Evolutionary conservation across 768 basidiomycete genomes (phyloP).

Genomic region (Serendipita sp.): DNA sequence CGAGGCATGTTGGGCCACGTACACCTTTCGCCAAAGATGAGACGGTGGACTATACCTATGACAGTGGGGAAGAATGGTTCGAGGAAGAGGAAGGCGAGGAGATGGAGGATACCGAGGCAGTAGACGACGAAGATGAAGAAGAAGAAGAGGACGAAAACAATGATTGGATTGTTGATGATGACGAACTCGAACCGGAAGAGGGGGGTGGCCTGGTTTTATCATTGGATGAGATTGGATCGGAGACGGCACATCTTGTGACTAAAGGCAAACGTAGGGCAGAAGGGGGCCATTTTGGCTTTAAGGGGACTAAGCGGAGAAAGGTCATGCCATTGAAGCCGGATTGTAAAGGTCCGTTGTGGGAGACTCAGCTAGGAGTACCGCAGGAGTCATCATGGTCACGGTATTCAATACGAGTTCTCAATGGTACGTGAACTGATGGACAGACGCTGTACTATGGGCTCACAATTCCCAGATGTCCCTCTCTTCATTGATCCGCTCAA

Average conservation of each 20-base stretch:
- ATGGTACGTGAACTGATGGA: too few relatives aligned
- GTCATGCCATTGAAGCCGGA: slow-evolving; percentile 69
- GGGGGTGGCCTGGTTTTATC: slow-evolving; percentile 20
- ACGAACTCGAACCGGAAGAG: slow-evolving; percentile 29
- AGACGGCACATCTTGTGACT: not conserved
- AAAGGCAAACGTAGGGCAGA: not conserved
- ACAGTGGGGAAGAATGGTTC: slow-evolving; percentile 95
- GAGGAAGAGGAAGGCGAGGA: slow-evolving; percentile 69
- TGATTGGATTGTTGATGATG: slow-evolving; percentile 64
- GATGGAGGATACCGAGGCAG: slow-evolving; percentile 35
- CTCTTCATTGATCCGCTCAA: slow-evolving; percentile 65
- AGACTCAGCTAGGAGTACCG: slow-evolving; percentile 48
- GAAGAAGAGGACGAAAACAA: slow-evolving; percentile 59
- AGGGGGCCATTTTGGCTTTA: slow-evolving; percentile 32
- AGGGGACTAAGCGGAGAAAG: slow-evolving; percentile 47
- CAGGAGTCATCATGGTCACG: slow-evolving; percentile 53
- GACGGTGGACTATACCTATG: slow-evolving; percentile 76
- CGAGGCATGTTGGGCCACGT: slow-evolving; percentile 63
- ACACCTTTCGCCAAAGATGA: slow-evolving; percentile 69
- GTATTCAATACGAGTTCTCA: slow-evolving; percentile 69
- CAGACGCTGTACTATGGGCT: too few relatives aligned
- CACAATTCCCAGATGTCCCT: slow-evolving; percentile 47
- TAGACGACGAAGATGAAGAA: slow-evolving; percentile 53
- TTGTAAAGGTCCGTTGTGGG: slow-evolving; percentile 72
- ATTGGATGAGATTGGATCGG: slow-evolving; percentile 13